These are phyloP conservation scores for Xenoacremonium recifei DNA, from an alignment of 2,329 filamentous ascomycete species.

Conservation along the genomic window DNA sequence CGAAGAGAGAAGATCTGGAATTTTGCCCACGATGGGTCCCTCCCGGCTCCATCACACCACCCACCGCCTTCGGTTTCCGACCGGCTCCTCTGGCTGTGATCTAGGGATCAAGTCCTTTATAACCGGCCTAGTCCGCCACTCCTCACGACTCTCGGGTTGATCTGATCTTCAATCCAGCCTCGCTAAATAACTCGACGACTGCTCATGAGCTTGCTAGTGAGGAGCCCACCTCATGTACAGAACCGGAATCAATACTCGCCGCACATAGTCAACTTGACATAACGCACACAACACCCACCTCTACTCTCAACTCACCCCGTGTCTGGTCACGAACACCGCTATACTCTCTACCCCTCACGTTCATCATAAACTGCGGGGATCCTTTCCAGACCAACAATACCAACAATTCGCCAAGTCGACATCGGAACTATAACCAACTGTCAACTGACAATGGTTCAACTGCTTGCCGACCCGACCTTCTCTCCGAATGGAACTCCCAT, in stretches of 20 bases:
- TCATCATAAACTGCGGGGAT: no score
- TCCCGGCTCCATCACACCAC: slow-evolving; percentile 28
- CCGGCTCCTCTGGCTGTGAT: slow-evolving; percentile 21
- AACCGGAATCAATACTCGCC: slow-evolving; percentile 15
- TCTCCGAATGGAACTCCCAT: slow-evolving; percentile 22
- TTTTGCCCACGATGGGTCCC: slow-evolving; percentile 23
- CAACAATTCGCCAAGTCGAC: no score
- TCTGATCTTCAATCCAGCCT: slow-evolving; percentile 1
- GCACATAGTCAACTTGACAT: slow-evolving; percentile 23
- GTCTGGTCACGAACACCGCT: no score
- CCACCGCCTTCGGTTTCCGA: slow-evolving; percentile 28
- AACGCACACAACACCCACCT: slow-evolving; percentile 4
- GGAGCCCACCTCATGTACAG: slow-evolving; percentile 15
- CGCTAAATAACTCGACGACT: slow-evolving; percentile 16
- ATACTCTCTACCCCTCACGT: no score
- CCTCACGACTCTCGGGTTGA: slow-evolving; percentile 1
- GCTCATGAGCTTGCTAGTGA: slow-evolving; percentile 29
- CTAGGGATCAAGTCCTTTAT: slow-evolving; percentile 24
- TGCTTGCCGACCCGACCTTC: slow-evolving; percentile 28
- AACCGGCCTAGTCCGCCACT: slow-evolving; percentile 25
- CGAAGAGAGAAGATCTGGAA: slow-evolving; percentile 24
- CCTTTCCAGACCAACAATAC: no score
- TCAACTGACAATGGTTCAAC: slow-evolving; percentile 31
- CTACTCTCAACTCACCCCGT: background rate
- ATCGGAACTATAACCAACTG: no score